Conservation (phyloP, 169 alveolate species). For the Sarcocystis neurona region DNA sequence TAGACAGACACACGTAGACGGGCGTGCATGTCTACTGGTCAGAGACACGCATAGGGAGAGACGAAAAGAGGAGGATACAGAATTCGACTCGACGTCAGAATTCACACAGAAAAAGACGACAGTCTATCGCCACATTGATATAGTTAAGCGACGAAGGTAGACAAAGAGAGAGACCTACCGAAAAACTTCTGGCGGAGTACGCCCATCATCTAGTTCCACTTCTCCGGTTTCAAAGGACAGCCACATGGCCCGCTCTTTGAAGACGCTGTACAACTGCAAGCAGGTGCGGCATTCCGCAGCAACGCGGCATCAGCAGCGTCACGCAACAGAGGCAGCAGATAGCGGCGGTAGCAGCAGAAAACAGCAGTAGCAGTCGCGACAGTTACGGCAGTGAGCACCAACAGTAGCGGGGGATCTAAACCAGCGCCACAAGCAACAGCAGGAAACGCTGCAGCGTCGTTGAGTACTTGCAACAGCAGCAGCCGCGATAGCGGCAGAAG, state of each 20-base stretch:
- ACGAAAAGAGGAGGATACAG: not conserved
- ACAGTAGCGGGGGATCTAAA: too few species aligned
- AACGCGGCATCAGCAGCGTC: not conserved
- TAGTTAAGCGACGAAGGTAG: not conserved
- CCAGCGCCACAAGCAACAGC: too few species aligned
- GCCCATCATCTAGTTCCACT: slow-evolving; percentile 56
- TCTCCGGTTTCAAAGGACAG: slow-evolving; percentile 54
- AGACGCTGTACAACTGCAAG: slow-evolving; percentile 42
- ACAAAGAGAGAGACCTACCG: not conserved
- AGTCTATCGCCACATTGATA: not conserved
- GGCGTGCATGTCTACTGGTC: not conserved
- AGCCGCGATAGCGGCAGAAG: too few species aligned
- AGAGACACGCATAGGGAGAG: not conserved
- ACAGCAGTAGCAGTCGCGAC: not conserved
- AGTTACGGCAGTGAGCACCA: too few species aligned
- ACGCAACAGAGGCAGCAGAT: not conserved
- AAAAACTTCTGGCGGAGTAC: slow-evolving; percentile 44
- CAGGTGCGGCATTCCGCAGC: too few species aligned
- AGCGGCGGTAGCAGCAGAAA: not conserved
- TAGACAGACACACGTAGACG: not conserved
- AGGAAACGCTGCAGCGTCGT: too few species aligned
- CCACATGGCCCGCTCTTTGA: slow-evolving; percentile 55
- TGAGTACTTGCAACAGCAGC: too few species aligned
- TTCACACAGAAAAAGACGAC: not conserved
- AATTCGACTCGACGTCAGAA: not conserved